A percentile compares a stretch with the other conserved stretches of the same genome.
phyloP scores from a whole-genome alignment of 2,329 filamentous ascomycete species.

The Zymoseptoria brevis region DNA sequence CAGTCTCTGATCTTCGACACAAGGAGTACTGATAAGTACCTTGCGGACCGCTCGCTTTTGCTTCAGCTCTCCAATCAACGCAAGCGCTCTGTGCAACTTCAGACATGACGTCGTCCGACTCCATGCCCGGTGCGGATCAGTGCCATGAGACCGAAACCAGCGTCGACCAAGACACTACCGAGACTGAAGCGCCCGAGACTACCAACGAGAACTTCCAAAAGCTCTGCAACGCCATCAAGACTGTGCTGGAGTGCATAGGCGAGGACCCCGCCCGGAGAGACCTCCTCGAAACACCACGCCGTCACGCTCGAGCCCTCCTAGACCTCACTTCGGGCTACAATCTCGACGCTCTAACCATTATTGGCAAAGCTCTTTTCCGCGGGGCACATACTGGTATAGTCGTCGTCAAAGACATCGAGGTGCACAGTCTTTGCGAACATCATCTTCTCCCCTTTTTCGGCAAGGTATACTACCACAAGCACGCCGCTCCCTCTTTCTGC shows the following conservation, averaged over 20 bases:
- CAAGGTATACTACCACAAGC: constrained; percentile 46
- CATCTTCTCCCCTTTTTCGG: constrained; percentile 89
- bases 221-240: constrained; percentile 49
- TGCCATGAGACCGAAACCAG: constrained; percentile 27
- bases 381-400: constrained; percentile 92
- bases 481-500: no score
- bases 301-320: constrained; percentile 85
- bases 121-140: neutral
- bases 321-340: constrained; percentile 91
- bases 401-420: constrained; percentile 89
- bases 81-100: neutral
- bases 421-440: constrained; percentile 87
- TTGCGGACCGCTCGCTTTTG: neutral
- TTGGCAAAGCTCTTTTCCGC: constrained; percentile 85
- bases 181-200: no score
- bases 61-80: neutral
- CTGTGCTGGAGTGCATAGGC: constrained; percentile 53
- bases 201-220: constrained; percentile 35
- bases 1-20: neutral
- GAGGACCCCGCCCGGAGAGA: constrained; percentile 54
- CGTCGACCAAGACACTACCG: constrained; percentile 18
- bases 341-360: constrained; percentile 75
- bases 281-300: constrained; percentile 55
- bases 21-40: neutral
- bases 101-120: neutral